phyloP scores from a whole-genome alignment of 805 yeast genomes.

The Candida koratica region DNA sequence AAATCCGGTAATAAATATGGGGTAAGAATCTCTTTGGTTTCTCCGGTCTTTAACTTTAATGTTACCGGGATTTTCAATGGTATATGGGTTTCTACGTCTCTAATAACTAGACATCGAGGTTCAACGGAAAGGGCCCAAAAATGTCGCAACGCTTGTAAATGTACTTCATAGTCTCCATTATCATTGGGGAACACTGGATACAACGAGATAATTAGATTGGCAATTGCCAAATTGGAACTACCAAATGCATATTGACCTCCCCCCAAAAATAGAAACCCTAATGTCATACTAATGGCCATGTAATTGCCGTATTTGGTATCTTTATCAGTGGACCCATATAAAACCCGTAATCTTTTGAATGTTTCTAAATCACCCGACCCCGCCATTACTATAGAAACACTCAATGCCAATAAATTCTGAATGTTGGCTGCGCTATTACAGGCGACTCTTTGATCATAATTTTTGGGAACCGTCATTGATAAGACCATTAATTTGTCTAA shows the following conservation, averaged over 20 bases:
- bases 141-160: constrained; percentile 80
- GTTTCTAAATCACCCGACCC: constrained; percentile 86
- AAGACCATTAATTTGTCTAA: constrained; percentile 50
- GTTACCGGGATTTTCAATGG: constrained; percentile 49
- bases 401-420: constrained; percentile 57
- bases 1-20: constrained; percentile 72
- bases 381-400: constrained; percentile 75
- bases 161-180: constrained; percentile 48
- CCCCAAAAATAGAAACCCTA: constrained; percentile 86
- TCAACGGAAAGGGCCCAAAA: constrained; percentile 87
- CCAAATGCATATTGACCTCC: constrained; percentile 87
- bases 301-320: constrained; percentile 61
- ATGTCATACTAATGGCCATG: constrained; percentile 72
- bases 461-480: constrained; percentile 38
- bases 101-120: constrained; percentile 71
- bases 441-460: constrained; percentile 58
- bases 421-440: constrained; percentile 50
- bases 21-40: constrained; percentile 32
- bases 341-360: constrained; percentile 64
- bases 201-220: constrained; percentile 66
- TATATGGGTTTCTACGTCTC: constrained; percentile 60
- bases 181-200: constrained; percentile 65
- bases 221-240: constrained; percentile 59
- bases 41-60: constrained; percentile 38
- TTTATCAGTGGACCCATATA: constrained; percentile 56